Conservation (phyloP, 768 basidiomycete genomes). For the Xerocomus brunneocitrinus region DNA sequence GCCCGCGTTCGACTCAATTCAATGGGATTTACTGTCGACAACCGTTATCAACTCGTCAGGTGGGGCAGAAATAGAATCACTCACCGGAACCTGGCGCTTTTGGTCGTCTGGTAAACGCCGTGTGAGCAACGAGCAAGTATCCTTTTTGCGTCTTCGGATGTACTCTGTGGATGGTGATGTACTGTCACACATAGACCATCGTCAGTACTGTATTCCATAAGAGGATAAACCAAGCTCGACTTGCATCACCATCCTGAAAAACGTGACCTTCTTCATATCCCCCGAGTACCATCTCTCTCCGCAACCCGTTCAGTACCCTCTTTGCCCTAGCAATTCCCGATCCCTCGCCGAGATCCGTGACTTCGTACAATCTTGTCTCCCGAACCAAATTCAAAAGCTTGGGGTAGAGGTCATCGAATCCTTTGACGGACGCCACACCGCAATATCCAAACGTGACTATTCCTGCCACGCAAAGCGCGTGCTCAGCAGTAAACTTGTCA, state of each 20-base stretch:
- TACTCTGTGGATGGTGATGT: conserved; percentile 89
- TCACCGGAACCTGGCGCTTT: conserved; percentile 78
- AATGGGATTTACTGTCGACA: conserved; percentile 66
- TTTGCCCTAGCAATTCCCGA: conserved; percentile 58
- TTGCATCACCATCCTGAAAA: conserved; percentile 91
- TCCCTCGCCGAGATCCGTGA: conserved; percentile 50
- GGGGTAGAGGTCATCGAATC: conserved; percentile 96
- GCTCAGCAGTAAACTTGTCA: conserved; percentile 89
- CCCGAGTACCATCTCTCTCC: conserved; percentile 86
- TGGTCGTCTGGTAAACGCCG: conserved; percentile 80
- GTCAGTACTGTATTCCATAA: conserved; percentile 1
- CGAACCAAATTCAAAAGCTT: conserved; percentile 86
- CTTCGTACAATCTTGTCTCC: conserved; percentile 77
- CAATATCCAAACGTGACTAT: conserved; percentile 87
- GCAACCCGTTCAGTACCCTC: conserved; percentile 79
- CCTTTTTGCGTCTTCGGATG: conserved; percentile 89
- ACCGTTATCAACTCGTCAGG: not conserved
- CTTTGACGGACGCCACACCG: conserved; percentile 91
- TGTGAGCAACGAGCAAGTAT: conserved; percentile 88
- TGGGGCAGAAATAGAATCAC: conserved; percentile 22
- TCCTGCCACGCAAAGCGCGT: conserved; percentile 90
- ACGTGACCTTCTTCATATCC: conserved; percentile 92
- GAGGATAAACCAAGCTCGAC: conserved; percentile 27
- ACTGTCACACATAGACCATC: conserved; percentile 46
- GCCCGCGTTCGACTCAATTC: conserved; percentile 77